Evolutionary conservation across 2,329 filamentous ascomycete species (phyloP).

Genomic region (Madurella fahalii): DNA sequence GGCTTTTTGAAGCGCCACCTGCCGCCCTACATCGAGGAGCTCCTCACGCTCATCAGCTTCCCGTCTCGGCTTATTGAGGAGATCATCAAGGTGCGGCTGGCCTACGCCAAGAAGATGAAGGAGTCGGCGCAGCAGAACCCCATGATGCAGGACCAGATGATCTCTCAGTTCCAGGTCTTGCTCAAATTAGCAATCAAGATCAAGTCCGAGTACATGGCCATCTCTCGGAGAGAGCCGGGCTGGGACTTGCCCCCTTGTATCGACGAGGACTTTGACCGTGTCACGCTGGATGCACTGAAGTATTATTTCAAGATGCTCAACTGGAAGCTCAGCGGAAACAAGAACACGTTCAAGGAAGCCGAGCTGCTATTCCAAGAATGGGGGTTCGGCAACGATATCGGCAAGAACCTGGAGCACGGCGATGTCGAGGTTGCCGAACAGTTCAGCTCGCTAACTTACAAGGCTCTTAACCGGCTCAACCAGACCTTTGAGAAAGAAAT

Average conservation of each 20-base stretch:
- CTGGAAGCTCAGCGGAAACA: conserved; percentile 95
- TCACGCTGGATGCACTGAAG: conserved; percentile 86
- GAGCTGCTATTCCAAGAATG: conserved; percentile 97
- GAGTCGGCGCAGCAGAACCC: conserved; percentile 87
- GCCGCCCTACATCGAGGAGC: conserved; percentile 92
- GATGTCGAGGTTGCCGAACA: conserved; percentile 97
- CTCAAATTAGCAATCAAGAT: conserved; percentile 88
- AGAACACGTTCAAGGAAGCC: conserved; percentile 98
- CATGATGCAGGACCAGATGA: conserved; percentile 97
- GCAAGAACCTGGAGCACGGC: conserved; percentile 83
- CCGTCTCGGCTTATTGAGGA: conserved; percentile 93
- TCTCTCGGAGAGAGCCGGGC: conserved; percentile 81
- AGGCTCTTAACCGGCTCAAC: conserved; percentile 82
- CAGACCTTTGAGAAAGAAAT: conserved; percentile 90
- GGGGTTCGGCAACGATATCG: conserved; percentile 94
- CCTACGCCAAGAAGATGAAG: conserved; percentile 92
- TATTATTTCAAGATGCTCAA: conserved; percentile 99
- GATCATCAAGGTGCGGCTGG: conserved; percentile 86
- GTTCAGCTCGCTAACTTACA: conserved; percentile 90
- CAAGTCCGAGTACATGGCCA: conserved; percentile 80
- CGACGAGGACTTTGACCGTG: conserved; percentile 90
- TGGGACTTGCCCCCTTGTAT: conserved; percentile 97
- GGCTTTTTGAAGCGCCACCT: conserved; percentile 85
- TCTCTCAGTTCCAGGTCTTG: conserved; percentile 89
- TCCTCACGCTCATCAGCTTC: conserved; percentile 95